Evolutionary conservation across 495 filamentous ascomycete genomes (phyloP).

Genomic region (Lasiosphaeris hirsuta): DNA sequence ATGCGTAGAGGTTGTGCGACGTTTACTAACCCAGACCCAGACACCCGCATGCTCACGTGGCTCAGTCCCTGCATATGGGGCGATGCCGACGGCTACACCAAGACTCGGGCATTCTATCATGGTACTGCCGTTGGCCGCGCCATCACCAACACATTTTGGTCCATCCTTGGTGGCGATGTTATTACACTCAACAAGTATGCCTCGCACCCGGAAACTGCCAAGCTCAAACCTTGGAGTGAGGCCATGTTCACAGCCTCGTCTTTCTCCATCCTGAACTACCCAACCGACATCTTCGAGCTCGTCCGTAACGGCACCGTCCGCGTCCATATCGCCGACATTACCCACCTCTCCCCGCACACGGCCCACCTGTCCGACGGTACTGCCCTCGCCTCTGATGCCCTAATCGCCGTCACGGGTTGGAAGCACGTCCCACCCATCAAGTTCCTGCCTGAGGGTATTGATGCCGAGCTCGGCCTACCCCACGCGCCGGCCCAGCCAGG

Average conservation of each 20-base stretch:
- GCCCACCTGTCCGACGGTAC: slow-evolving; percentile 58
- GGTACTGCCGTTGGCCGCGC: slow-evolving; percentile 62
- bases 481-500: slow-evolving; percentile 24
- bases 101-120: slow-evolving; percentile 56
- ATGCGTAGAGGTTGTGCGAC: not conserved
- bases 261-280: slow-evolving; percentile 69
- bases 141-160: slow-evolving; percentile 68
- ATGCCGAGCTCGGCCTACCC: slow-evolving; percentile 43
- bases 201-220: slow-evolving; percentile 58
- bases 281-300: slow-evolving; percentile 60
- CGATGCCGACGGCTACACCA: slow-evolving; percentile 37
- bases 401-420: slow-evolving; percentile 73
- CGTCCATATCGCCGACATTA: slow-evolving; percentile 62
- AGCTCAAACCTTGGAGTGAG: slow-evolving; percentile 61
- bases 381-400: slow-evolving; percentile 53
- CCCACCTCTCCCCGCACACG: slow-evolving; percentile 40
- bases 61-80: slow-evolving; percentile 47
- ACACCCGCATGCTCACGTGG: slow-evolving; percentile 42
- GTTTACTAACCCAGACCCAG: slow-evolving; percentile 13
- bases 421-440: slow-evolving; percentile 59
- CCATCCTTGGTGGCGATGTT: slow-evolving; percentile 57
- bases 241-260: slow-evolving; percentile 62
- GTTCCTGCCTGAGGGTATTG: slow-evolving; percentile 57
- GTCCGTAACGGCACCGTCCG: slow-evolving; percentile 56
- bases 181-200: slow-evolving; percentile 56